phyloP scores from a whole-genome alignment of 2,329 filamentous ascomycete species.

The Pyrenophora teres region DNA sequence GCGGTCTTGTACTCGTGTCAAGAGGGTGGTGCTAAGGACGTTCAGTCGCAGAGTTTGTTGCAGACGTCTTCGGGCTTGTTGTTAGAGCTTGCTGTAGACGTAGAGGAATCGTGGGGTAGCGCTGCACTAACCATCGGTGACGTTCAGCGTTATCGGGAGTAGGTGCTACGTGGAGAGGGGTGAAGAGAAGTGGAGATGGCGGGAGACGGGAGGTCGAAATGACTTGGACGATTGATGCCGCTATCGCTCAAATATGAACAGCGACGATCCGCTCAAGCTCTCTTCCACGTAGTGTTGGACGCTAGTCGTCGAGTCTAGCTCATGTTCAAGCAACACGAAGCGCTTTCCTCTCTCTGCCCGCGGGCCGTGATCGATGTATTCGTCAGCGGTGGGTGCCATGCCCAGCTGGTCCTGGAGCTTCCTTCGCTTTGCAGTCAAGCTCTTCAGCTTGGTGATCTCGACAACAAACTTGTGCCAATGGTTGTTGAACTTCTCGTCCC shows the following conservation, averaged over 20 bases:
- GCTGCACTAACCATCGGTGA: too few species aligned
- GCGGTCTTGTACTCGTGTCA: too few species aligned
- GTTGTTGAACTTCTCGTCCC: neutral
- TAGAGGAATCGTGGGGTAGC: too few species aligned
- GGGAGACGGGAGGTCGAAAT: too few species aligned
- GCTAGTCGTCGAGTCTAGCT: neutral
- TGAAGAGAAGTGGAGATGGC: neutral
- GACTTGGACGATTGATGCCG: neutral
- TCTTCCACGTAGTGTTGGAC: neutral
- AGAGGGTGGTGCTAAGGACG: too few species aligned
- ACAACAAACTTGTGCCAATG: neutral
- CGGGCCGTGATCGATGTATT: neutral
- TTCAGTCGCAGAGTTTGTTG: too few species aligned
- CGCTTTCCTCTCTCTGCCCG: neutral
- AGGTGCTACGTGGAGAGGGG: too few species aligned
- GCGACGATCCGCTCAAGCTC: slow-evolving; percentile 1
- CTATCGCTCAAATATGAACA: neutral
- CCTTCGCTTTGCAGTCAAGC: neutral
- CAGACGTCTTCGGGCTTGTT: too few species aligned
- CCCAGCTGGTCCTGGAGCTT: neutral
- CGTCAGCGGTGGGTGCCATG: neutral
- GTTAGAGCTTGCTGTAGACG: too few species aligned
- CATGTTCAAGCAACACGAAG: neutral
- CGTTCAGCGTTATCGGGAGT: too few species aligned
- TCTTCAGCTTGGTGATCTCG: neutral